phyloP scores from a whole-genome alignment of 2,329 filamentous ascomycete species.

The Fusarium concolor region DNA sequence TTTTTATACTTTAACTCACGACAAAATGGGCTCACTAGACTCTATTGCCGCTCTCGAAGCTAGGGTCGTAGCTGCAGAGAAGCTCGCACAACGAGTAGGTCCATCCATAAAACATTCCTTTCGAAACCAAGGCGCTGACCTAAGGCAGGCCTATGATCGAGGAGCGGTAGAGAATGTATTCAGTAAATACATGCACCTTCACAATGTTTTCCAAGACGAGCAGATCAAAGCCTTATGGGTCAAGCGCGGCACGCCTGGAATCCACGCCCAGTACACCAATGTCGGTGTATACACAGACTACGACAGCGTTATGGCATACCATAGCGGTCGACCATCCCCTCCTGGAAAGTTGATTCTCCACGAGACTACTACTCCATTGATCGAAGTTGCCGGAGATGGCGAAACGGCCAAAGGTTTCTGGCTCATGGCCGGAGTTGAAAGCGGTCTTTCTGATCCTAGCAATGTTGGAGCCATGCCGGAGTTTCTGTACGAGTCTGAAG shows the following conservation, averaged over 20 bases:
- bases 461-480: background rate
- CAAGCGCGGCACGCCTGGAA: background rate
- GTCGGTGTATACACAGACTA: background rate
- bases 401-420: background rate
- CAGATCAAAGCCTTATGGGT: background rate
- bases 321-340: rapidly evolving
- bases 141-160: rapidly evolving
- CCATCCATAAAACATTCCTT: no score
- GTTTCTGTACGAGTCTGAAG: background rate
- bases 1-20: no score
- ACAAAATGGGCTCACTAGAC: background rate
- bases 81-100: background rate
- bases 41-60: background rate
- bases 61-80: background rate
- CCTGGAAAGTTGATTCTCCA: background rate
- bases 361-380: background rate
- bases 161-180: background rate
- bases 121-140: rapidly evolving
- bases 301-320: background rate
- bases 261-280: background rate
- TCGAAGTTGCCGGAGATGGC: background rate
- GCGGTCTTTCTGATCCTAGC: background rate
- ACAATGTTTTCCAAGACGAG: background rate
- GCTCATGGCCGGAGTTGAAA: background rate
- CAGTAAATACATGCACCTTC: slow-evolving; percentile 2